Evolutionary conservation across 352 stramenopile genomes (phyloP), one percentile per base, ranked within the genome.

Genomic region (Phytophthora tentaculata): DNA sequence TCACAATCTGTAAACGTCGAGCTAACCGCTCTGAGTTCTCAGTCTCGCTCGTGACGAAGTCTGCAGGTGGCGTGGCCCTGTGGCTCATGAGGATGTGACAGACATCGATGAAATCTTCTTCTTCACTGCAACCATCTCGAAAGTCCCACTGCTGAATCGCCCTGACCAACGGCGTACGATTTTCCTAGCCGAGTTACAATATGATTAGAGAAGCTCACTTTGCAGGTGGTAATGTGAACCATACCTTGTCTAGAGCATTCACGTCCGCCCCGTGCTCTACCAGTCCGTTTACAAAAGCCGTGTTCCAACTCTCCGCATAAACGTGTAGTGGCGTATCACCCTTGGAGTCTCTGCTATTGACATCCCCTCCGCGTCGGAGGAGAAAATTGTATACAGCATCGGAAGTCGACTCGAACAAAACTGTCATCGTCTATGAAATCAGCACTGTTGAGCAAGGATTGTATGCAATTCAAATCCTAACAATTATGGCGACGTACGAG

Each of bases 101-200:
- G 14, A 77, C 50, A 19, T 74, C 64, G 13, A 77, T 73, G 16
- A 77, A 77, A 12, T 71, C 35, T 45, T 68, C 64, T 56, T 73
- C 69, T 56, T 73, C 58, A 14, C 62, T 12, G 35, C 59, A 56
- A 23, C 56, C 58, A 52, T 39, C n/a, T 56, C n/a, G 20, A 23
- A 65, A 69, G 1, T 54, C 52, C 63, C 56, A 73, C 56, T 69
- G 65, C 22, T 64, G 23, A 16, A 77, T 52, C 1, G 64, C 64
- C 26, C 65, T 43, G 13, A 50, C 10, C 17, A 77, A 48, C 14
- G 65, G 54, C n/a, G 64, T 71, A 16, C 54, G 44, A 19, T 67
- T 62, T 23, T 67, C 65, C 69, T 77, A 35, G n/a, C 48, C 28
- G 14, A 61, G 1, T 24, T 39, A 39, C 32, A 13, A 61, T 13